These are phyloP conservation scores for Acidomyces sp. DNA, from an alignment of 495 filamentous ascomycete genomes.

Conservation along the genomic window DNA sequence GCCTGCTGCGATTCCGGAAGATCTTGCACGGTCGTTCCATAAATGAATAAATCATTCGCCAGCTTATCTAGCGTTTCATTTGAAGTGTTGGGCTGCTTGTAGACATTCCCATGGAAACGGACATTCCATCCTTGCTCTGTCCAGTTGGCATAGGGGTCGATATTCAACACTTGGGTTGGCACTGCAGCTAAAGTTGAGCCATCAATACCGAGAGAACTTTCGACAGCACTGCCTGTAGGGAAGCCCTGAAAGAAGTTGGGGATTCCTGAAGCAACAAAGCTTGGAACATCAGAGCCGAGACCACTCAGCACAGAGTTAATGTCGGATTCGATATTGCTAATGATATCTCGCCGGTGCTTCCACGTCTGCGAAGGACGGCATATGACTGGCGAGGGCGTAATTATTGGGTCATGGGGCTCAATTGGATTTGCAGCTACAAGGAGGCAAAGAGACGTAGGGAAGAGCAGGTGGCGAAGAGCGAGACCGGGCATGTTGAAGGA, in stretches of 20 bases:
- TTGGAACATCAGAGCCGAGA: slow-evolving; percentile 41
- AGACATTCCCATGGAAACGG: slow-evolving; percentile 64
- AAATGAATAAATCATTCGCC: slow-evolving; percentile 57
- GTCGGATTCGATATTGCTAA: slow-evolving; percentile 36
- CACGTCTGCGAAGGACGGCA: slow-evolving; percentile 28
- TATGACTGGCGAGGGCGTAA: slow-evolving; percentile 35
- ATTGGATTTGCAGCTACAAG: slow-evolving; percentile 14
- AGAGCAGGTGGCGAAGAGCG: slow-evolving; percentile 7
- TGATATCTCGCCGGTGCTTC: slow-evolving; percentile 33
- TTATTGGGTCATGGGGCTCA: slow-evolving; percentile 32
- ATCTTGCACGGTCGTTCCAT: slow-evolving; percentile 40
- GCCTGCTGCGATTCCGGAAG: slow-evolving; percentile 45
- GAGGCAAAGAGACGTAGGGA: slow-evolving; percentile 6
- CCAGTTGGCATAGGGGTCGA: slow-evolving; percentile 70
- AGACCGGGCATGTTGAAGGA: slow-evolving; percentile 9
- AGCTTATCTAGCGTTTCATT: slow-evolving; percentile 48
- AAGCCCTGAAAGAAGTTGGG: slow-evolving; percentile 56
- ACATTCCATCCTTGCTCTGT: slow-evolving; percentile 65
- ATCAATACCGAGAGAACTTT: slow-evolving; percentile 45
- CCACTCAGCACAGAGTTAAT: slow-evolving; percentile 31
- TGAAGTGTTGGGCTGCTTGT: slow-evolving; percentile 58
- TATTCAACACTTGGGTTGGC: slow-evolving; percentile 59
- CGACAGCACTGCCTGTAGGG: slow-evolving; percentile 46
- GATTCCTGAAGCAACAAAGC: slow-evolving; percentile 48
- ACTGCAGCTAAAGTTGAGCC: slow-evolving; percentile 42